Conservation (phyloP, 257 asterid species). For the Paulownia fortunei region DNA sequence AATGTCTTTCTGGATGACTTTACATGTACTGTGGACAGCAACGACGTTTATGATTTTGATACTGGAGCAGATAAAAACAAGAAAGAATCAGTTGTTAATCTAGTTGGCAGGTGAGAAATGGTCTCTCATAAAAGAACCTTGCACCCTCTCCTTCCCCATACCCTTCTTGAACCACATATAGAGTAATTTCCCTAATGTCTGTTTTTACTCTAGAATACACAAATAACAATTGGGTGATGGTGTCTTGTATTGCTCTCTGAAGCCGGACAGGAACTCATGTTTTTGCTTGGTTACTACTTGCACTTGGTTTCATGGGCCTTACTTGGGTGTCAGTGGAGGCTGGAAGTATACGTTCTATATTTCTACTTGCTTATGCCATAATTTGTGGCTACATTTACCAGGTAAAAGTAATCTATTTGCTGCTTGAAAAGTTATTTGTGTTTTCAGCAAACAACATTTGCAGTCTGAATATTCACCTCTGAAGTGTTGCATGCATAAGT, state of each 20-base stretch:
- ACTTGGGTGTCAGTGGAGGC: constrained; percentile 68
- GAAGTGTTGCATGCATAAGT: not conserved
- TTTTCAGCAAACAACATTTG: not conserved
- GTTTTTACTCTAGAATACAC: not conserved
- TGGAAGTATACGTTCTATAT: constrained; percentile 56
- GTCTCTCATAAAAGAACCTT: not conserved
- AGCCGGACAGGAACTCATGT: constrained; percentile 79
- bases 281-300: constrained; percentile 69
- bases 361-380: constrained; percentile 65
- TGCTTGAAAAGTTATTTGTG: not conserved
- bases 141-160: not conserved
- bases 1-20: constrained; percentile 22
- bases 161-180: constrained; percentile 1
- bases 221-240: constrained; percentile 15
- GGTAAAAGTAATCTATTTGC: constrained; percentile 42
- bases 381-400: constrained; percentile 87
- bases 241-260: constrained; percentile 34
- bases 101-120: constrained; percentile 67
- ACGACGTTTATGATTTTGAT: constrained; percentile 94
- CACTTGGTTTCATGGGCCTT: constrained; percentile 76
- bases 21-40: constrained; percentile 63
- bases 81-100: constrained; percentile 92
- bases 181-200: not conserved
- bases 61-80: constrained; percentile 93
- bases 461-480: not conserved